Conservation (phyloP, 1,284 basidiomycete genomes). For the Tilletia indica region DNA sequence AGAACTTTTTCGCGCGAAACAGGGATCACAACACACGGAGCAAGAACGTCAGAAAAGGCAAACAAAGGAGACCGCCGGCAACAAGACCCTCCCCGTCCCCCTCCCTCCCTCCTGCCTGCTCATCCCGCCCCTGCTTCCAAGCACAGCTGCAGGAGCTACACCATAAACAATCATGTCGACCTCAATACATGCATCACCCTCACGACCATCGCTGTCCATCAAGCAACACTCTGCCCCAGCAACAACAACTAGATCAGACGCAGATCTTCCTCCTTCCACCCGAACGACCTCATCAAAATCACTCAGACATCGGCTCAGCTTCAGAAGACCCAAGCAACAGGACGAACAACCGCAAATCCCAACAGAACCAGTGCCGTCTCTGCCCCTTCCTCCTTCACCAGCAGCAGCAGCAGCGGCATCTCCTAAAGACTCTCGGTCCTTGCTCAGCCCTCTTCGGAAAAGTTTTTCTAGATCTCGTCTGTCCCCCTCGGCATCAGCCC, state of each 20-base stretch:
- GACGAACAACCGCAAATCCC: not conserved
- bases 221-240: not conserved
- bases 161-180: too few relatives aligned
- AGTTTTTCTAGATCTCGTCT: not conserved
- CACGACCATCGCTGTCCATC: not conserved
- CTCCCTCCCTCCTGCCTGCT: too few relatives aligned
- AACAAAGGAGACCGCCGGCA: too few relatives aligned
- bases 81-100: too few relatives aligned
- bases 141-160: too few relatives aligned
- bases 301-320: not conserved
- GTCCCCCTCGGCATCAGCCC: not conserved
- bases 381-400: not conserved
- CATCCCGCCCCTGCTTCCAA: too few relatives aligned
- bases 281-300: not conserved
- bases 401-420: not conserved
- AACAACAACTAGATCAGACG: too few relatives aligned
- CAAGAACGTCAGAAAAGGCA: too few relatives aligned
- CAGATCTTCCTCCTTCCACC: too few relatives aligned
- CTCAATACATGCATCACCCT: not conserved
- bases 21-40: too few relatives aligned
- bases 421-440: not conserved
- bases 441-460: constrained; percentile 2
- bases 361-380: not conserved
- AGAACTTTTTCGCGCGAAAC: too few relatives aligned
- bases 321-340: not conserved